These are phyloP conservation scores for Quaeritorhiza haematococci DNA, from an alignment of 371 early-diverging fungal genomes.

Conservation along the genomic window DNA sequence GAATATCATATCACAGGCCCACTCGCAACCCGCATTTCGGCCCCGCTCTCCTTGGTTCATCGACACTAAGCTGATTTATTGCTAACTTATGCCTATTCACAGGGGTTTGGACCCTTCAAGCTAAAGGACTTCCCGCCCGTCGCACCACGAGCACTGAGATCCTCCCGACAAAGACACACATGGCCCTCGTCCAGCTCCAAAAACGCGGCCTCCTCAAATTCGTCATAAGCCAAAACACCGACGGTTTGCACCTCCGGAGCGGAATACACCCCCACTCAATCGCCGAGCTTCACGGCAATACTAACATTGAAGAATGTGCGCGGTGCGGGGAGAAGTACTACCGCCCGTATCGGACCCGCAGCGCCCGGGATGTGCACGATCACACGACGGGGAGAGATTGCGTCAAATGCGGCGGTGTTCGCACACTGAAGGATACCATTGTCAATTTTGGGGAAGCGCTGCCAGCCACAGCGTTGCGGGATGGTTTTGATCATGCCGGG, in stretches of 20 bases:
- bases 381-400: neutral
- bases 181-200: neutral
- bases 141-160: neutral
- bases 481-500: neutral
- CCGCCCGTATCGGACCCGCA: neutral
- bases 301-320: neutral
- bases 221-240: neutral
- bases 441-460: neutral
- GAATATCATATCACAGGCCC: no score
- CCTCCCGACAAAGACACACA: neutral
- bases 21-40: no score
- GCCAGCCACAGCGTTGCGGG: neutral
- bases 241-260: neutral
- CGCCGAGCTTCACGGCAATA: neutral
- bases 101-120: neutral
- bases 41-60: no score
- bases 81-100: no score
- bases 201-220: neutral
- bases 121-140: neutral
- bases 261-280: neutral
- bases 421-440: neutral
- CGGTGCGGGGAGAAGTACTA: neutral
- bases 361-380: no score
- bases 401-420: neutral
- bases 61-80: no score